Evolutionary conservation across 495 filamentous ascomycete genomes (phyloP).

Genomic region (Collariella sp.): DNA sequence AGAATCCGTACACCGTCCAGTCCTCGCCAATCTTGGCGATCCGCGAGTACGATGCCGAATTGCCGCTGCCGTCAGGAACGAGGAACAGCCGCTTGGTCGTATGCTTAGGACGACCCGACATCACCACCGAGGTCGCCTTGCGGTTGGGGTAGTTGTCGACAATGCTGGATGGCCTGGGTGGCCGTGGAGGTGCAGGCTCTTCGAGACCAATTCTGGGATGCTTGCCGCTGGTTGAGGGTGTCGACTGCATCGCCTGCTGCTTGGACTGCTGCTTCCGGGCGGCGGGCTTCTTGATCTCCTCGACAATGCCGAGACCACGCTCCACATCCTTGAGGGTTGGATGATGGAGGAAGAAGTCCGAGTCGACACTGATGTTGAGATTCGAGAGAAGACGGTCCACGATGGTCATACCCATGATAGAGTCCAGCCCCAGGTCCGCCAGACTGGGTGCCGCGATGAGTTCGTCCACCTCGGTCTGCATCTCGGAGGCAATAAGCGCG

Average conservation of each 20-base stretch:
- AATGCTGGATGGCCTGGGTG: conserved; percentile 40
- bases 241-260: conserved; percentile 8
- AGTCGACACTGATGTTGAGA: conserved; percentile 39
- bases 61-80: conserved; percentile 57
- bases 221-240: conserved; percentile 18
- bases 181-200: conserved; percentile 27
- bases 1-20: conserved; percentile 49
- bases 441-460: conserved; percentile 46
- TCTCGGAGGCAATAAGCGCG: conserved; percentile 57
- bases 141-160: conserved; percentile 61
- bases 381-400: conserved; percentile 51
- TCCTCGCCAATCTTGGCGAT: conserved; percentile 23
- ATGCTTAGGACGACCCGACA: conserved; percentile 46
- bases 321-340: conserved; percentile 42
- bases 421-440: conserved; percentile 51
- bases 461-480: conserved; percentile 57
- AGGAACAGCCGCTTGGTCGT: conserved; percentile 46
- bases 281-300: conserved; percentile 30
- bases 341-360: conserved; percentile 41
- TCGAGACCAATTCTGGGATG: conserved; percentile 29
- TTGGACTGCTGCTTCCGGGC: conserved; percentile 30
- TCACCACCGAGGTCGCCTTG: conserved; percentile 47
- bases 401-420: conserved; percentile 50
- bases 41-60: conserved; percentile 39
- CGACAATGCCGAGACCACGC: conserved; percentile 35